Percentiles rank a stretch among this genome's conserved stretches.
These are phyloP conservation scores for Tausonia pullulans DNA, from an alignment of 1,284 basidiomycete species.

Conservation along the genomic window DNA sequence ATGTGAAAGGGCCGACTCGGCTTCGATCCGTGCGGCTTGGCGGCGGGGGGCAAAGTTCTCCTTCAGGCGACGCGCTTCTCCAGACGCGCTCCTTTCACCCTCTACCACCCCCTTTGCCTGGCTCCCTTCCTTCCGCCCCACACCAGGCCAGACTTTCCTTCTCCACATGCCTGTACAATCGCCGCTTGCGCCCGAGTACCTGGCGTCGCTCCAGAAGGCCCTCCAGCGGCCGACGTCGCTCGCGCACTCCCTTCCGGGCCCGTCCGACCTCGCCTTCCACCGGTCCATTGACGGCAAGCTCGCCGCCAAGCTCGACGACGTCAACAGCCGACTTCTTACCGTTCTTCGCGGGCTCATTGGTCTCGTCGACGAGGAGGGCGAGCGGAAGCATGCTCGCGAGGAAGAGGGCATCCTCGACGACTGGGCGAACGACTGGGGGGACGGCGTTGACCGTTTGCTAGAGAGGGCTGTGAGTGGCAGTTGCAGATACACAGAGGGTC, in stretches of 20 bases:
- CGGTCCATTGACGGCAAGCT: conserved; percentile 65
- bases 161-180: too few species aligned
- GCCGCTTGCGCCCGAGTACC: conserved; percentile 14
- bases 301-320: conserved; percentile 51
- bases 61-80: too few species aligned
- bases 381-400: conserved; percentile 38
- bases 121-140: too few species aligned
- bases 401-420: conserved; percentile 72
- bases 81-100: too few species aligned
- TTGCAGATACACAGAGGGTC: too few species aligned
- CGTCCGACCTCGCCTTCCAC: conserved; percentile 65
- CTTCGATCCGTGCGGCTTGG: too few species aligned
- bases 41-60: too few species aligned
- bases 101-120: too few species aligned
- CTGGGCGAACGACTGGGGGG: conserved; percentile 63
- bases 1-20: too few species aligned
- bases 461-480: conserved; percentile 59
- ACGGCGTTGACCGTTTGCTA: conserved; percentile 69
- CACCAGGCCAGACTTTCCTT: too few species aligned
- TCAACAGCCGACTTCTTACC: conserved; percentile 44
- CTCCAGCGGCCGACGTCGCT: conserved; percentile 30
- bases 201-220: conserved; percentile 26
- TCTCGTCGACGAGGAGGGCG: conserved; percentile 14
- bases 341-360: conserved; percentile 15
- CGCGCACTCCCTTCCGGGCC: conserved; percentile 32